A percentile compares a stretch with the other conserved stretches of the same genome.
Evolutionary conservation across 495 filamentous ascomycete species (phyloP).

Genomic region (Penicillium odoratum): DNA sequence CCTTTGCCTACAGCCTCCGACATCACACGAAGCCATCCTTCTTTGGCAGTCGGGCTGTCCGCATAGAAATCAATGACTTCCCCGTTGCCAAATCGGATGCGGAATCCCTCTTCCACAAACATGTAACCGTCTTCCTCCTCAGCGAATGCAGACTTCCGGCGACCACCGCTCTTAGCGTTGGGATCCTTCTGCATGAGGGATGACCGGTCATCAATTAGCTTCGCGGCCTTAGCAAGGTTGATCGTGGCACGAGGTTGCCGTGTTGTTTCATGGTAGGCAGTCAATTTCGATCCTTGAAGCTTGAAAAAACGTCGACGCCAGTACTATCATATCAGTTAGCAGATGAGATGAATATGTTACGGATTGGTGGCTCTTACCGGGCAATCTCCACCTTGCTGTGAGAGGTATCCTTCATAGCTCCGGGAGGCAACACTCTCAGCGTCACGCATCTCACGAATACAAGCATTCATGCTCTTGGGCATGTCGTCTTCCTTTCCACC

Average conservation of each 20-base stretch:
- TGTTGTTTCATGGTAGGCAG: constrained; percentile 93
- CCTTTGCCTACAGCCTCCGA: constrained; percentile 78
- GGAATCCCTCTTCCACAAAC: constrained; percentile 99
- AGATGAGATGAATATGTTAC: neutral
- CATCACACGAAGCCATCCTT: constrained; percentile 93
- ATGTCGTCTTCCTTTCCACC: constrained; percentile 90
- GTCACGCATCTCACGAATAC: constrained; percentile 87
- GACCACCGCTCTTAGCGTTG: constrained; percentile 68
- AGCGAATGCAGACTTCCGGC: constrained; percentile 91
- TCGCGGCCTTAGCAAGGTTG: constrained; percentile 89
- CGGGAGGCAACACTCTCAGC: constrained; percentile 72
- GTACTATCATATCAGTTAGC: constrained; percentile 56
- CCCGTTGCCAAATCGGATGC: constrained; percentile 95
- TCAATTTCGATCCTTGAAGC: constrained; percentile 84
- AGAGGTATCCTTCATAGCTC: constrained; percentile 83
- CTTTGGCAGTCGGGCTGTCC: constrained; percentile 79
- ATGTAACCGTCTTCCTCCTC: constrained; percentile 99
- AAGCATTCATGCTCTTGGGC: constrained; percentile 97
- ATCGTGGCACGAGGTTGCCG: constrained; percentile 95
- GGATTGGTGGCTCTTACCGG: constrained; percentile 64
- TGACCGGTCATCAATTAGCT: constrained; percentile 90
- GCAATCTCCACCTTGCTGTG: constrained; percentile 96
- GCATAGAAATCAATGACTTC: constrained; percentile 99
- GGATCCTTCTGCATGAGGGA: constrained; percentile 78
- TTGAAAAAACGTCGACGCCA: constrained; percentile 99